Evolutionary conservation across 2,329 filamentous ascomycete genomes (phyloP), one percentile per base, ranked within the genome.

Genomic region (Nannizzia gypsea): DNA sequence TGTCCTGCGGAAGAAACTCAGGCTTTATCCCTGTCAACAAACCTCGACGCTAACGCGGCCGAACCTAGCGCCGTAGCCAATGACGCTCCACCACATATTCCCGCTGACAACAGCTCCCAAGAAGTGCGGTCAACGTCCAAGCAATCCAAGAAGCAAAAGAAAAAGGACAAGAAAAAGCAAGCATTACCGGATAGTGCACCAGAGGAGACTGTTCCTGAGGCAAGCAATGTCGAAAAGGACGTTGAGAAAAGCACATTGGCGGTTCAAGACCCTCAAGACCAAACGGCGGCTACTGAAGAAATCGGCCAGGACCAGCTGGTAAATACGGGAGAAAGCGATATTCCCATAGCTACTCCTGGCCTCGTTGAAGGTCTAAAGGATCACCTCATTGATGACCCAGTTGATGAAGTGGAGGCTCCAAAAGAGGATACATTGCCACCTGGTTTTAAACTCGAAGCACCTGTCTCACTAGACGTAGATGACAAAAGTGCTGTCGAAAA

Each of bases 91-190:
- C 59, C 57, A 63, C 55, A 61, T 60, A 34, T 59, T 17, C 28
- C 59, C 28, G 57, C 17, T 11, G 28, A 38, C 17, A 24, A 44
- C 56, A 54, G 42, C 26, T 46, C 34, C 50, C 56, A 60, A 28
- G 57, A 61, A 31, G 34, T 42, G 20, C 61, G 42, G 60, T 34
- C 57, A 52, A 42, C 46, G n/a, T 36, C 57, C 28, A 60, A 57
- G 50, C 61, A 46, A 3, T 62, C 65, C 13, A 66, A 63, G 46
- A 66, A 66, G 28, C 63, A 66, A 55, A 65, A 59, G 28, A 61
- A 57, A 50, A 66, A 66, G 36, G 63, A 62, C 36, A 66, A 66
- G 46, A 61, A 56, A 36, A 63, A 60, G 40, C 57, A 61, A 38
- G 57, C 57, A 31, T 40, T 38, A 13, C 13, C 22, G 17, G 17